Evolutionary conservation across 345 rosid species (phyloP), one percentile per base, ranked within the genome.

Genomic region (Pistacia vera): DNA sequence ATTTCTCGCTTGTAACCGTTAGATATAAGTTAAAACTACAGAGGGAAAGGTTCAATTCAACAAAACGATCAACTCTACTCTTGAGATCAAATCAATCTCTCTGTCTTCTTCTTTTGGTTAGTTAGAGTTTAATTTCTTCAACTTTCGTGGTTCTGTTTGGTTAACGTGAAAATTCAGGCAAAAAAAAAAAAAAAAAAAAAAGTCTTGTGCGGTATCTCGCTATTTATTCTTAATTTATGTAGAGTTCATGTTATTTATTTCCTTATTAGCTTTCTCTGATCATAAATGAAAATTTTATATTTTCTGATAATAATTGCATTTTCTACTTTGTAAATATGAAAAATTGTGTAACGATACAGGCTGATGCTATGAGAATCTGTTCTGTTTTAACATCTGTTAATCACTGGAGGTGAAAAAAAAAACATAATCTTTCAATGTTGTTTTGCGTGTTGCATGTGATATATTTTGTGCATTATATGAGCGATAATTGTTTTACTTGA

Each of bases 121-220:
- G 76, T 73, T 61, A 30, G 60, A 67, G 68, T 55, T 35, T 70
- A 56, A n/a, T 70, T 70, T 54, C 30, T 6, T 30, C 11, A 11
- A 1, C 18, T 44, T 3, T 41, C 22, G n/a, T 4, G 22, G 11
- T 14, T 72, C 33, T 62, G n/a, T 63, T 62, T 18, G 68, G 0
- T 63, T 33, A 18, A 35, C 3, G 17, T 3, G 60, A 49, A 49
- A 16, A 33, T 69, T 14, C 3, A 12, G 8, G n/a, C 5, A 13
- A 67, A 11, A 58, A 58, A 58, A 17, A 25, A 25, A 0, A 25
- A 25, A 25, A 25, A 22, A 22, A 22, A n/a, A 22, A 22, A 22
- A 22, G 22, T 1, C 25, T 25, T 25, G 25, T 25, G 25, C 0
- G 3, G 2, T 36, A 0, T 36, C 41, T 25, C 25, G 25, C 41